These are phyloP conservation scores for Dipteronia sinensis DNA, from an alignment of 345 rosid species.

Conservation along the genomic window DNA sequence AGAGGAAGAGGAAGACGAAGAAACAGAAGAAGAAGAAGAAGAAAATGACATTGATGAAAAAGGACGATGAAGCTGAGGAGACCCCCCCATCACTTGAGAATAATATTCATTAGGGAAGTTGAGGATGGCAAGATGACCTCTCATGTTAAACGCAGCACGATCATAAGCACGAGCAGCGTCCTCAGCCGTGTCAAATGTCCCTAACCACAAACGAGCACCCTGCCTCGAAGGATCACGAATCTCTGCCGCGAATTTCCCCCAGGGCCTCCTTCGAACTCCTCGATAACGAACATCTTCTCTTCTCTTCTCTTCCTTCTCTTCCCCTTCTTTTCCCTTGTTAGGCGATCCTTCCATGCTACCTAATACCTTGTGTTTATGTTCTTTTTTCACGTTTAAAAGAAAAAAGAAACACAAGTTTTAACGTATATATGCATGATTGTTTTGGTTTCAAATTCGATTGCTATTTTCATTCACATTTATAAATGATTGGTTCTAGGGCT, in stretches of 20 bases:
- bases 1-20: slow-evolving; percentile 35
- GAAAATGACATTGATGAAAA: slow-evolving; percentile 28
- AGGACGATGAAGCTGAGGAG: slow-evolving; percentile 28
- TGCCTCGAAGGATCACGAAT: slow-evolving; percentile 74
- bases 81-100: slow-evolving; percentile 33
- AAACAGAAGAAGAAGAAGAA: slow-evolving; percentile 27
- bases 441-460: slow-evolving; percentile 4
- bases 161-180: slow-evolving; percentile 92
- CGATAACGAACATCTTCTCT: slow-evolving; percentile 51
- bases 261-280: slow-evolving; percentile 79
- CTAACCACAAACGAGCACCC: slow-evolving; percentile 81
- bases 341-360: slow-evolving; percentile 17
- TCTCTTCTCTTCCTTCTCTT: slow-evolving; percentile 29
- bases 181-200: slow-evolving; percentile 83
- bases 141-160: slow-evolving; percentile 69
- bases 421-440: neutral
- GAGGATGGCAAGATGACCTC: slow-evolving; percentile 78
- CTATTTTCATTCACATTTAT: neutral
- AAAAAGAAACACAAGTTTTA: neutral
- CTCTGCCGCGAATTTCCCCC: slow-evolving; percentile 94
- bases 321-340: slow-evolving; percentile 21
- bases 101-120: slow-evolving; percentile 81
- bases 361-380: too few species aligned
- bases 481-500: neutral
- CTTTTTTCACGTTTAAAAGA: neutral